Conservation (phyloP, 768 basidiomycete genomes). For the Termitomyces sp. region DNA sequence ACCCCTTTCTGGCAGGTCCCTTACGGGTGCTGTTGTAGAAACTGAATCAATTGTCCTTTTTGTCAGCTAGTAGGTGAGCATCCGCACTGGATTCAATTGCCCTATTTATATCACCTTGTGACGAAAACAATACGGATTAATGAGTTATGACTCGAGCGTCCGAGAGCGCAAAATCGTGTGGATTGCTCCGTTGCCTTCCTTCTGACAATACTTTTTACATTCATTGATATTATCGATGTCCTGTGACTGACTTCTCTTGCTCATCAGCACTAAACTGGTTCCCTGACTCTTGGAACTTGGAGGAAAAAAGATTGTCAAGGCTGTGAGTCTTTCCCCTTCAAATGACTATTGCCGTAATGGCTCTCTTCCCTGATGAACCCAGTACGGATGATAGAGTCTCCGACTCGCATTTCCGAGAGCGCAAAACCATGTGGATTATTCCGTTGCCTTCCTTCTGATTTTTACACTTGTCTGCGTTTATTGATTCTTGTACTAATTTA, state of each 20-base stretch:
- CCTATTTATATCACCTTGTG: not conserved
- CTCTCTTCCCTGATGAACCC: constrained; percentile 7
- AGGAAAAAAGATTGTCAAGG: not conserved
- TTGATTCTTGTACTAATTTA: not conserved
- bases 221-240: not conserved
- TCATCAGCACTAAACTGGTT: not conserved
- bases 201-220: constrained; percentile 5
- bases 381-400: constrained; percentile 17
- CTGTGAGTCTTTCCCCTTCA: not conserved
- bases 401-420: constrained; percentile 16
- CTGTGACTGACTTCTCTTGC: constrained; percentile 1
- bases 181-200: constrained; percentile 57
- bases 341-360: not conserved
- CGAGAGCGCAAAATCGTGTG: constrained; percentile 28
- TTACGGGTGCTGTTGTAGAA: not conserved
- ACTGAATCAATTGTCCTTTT: not conserved
- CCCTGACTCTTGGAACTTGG: not conserved
- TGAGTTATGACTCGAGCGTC: constrained; percentile 13
- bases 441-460: constrained; percentile 60
- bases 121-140: constrained; percentile 13
- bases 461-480: not conserved
- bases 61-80: not conserved
- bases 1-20: not conserved
- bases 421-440: constrained; percentile 38
- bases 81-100: not conserved